Evolutionary conservation across 805 yeast species (phyloP), one percentile per base, ranked within the genome.

Genomic region (Candida xiaguanensis): DNA sequence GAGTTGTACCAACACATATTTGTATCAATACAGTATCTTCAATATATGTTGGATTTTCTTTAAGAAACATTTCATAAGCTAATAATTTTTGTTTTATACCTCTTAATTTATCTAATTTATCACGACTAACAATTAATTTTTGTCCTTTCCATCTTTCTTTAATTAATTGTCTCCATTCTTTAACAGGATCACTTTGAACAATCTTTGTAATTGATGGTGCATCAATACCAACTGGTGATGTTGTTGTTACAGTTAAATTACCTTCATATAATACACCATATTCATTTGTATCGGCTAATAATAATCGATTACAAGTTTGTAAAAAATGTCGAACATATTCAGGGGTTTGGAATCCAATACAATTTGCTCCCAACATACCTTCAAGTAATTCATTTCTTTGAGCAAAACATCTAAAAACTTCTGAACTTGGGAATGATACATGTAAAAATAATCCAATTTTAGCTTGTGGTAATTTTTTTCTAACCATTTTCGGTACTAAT

Each of bases 301-400:
- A 63, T 25, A 93, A 68, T 39, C 96, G 71, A 49, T 84, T 86
- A 51, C 95, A 80, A 2, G 97, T 88, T 63, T 91, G 97, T 40
- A 85, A 65, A 61, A 93, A 93, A 61, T 93, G 99, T 53, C 95
- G 79, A 18, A 89, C 95, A 51, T 90, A 91, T 59, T 93, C 99
- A 20, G 81, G 81, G 8, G 91, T 90, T 59, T 93, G 99, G 67
- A 93, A 90, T 2, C 90, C 80, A 33, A 93, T 75, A 42, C 84
- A 78, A 55, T 87, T 88, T 1, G 98, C 89, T 9, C 96, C 98
- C 22, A 93, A 66, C 64, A 91, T 72, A 15, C 99, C 99, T 44
- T 75, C 72, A 12, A 93, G 66, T 11, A 93, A 70, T 9, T 75
- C 75, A 36, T 78, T 80, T 51, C 99, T 74, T 52, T 88, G 93